Percentiles rank a stretch among this genome's conserved stretches.
Conservation (phyloP, 768 basidiomycete species). For the Suillus tomentosus region DNA sequence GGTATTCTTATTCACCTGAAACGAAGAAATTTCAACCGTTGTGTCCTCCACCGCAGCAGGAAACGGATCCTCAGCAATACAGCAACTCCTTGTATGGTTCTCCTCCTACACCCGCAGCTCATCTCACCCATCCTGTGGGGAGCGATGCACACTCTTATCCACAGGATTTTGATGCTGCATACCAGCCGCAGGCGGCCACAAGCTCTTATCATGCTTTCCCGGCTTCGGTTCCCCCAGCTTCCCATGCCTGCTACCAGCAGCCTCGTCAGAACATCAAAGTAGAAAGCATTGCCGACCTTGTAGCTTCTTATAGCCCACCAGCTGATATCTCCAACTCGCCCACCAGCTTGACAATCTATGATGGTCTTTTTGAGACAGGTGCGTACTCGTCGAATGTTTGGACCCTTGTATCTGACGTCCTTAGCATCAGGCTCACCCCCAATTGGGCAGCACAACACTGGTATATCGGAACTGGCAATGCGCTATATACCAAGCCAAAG, state of each 20-base stretch:
- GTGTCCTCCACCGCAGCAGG: conserved; percentile 35
- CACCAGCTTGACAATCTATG: conserved; percentile 24
- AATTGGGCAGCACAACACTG: conserved; percentile 3
- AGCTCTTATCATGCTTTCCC: conserved; percentile 26
- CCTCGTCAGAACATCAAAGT: conserved; percentile 30
- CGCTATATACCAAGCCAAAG: conserved; percentile 25
- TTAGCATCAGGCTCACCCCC: not conserved
- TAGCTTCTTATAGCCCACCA: conserved; percentile 21
- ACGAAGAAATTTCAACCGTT: conserved; percentile 39
- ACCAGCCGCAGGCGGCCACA: conserved; percentile 24
- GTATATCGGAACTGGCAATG: conserved; percentile 19
- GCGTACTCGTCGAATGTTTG: conserved; percentile 16
- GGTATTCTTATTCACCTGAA: conserved; percentile 34
- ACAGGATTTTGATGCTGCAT: conserved; percentile 29
- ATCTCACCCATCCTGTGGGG: conserved; percentile 20
- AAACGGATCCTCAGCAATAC: conserved; percentile 25
- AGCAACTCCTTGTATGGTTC: conserved; percentile 16
- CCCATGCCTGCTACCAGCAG: conserved; percentile 21
- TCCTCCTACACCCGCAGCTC: conserved; percentile 15
- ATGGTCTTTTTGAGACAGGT: conserved; percentile 32
- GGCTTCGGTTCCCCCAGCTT: conserved; percentile 22
- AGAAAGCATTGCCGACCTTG: conserved; percentile 29
- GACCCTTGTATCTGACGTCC: not conserved
- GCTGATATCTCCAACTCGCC: conserved; percentile 27
- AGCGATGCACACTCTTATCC: conserved; percentile 23